A percentile compares a stretch with the other conserved stretches of the same genome.
phyloP scores from a whole-genome alignment of 352 stramenopile species.

The Pythium coloratum region DNA sequence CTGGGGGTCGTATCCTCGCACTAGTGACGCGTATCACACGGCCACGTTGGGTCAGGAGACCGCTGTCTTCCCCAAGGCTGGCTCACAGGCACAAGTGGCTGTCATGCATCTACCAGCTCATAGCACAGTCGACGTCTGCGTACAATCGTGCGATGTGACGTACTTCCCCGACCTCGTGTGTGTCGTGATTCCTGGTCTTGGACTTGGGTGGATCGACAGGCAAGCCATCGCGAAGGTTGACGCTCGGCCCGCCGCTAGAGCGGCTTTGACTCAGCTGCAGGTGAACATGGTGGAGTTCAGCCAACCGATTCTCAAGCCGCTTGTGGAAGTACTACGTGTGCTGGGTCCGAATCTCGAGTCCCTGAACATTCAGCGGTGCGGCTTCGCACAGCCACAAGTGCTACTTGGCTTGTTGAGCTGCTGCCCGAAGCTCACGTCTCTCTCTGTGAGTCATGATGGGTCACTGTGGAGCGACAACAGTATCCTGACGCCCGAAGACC shows the following conservation, averaged over 20 bases:
- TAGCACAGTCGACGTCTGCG: neutral
- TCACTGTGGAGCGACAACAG: neutral
- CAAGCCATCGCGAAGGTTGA: neutral
- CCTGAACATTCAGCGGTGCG: neutral
- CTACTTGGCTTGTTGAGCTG: neutral
- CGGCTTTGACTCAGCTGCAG: too few relatives aligned
- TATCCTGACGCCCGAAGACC: neutral
- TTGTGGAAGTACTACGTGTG: neutral
- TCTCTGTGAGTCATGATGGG: neutral
- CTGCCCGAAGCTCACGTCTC: neutral
- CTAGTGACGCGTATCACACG: neutral
- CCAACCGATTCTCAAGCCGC: neutral
- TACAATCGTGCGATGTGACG: neutral
- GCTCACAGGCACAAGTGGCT: too few relatives aligned
- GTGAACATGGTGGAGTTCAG: too few relatives aligned
- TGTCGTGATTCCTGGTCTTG: neutral
- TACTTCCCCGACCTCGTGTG: neutral
- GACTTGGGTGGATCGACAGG: neutral
- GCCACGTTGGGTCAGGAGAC: neutral
- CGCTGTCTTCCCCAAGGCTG: neutral
- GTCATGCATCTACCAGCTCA: neutral
- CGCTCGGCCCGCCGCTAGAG: too few relatives aligned
- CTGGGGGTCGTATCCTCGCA: neutral
- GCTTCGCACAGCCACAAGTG: neutral
- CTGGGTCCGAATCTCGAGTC: neutral